Evolutionary conservation across 768 basidiomycete genomes (phyloP).

Genomic region (Leccinum broughii): DNA sequence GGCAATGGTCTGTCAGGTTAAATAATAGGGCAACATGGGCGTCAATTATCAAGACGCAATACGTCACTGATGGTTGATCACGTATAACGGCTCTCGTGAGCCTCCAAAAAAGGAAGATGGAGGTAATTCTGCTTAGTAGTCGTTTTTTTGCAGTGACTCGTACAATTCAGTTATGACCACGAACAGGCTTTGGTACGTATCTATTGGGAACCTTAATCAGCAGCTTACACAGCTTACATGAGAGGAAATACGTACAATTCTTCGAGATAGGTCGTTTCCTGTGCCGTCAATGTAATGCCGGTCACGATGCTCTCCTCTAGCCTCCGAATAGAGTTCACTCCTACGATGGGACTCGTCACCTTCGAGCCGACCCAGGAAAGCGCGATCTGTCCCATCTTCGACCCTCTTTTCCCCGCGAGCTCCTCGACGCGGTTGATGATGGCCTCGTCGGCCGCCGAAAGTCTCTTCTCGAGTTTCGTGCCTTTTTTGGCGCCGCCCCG

Average conservation of each 20-base stretch:
- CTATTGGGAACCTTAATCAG: slow-evolving; percentile 1
- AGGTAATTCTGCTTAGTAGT: no score
- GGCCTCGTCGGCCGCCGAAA: slow-evolving; percentile 4
- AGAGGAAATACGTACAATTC: slow-evolving; percentile 22
- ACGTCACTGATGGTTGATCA: no score
- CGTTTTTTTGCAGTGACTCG: no score
- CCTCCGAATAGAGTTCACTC: slow-evolving; percentile 36
- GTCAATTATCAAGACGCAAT: no score
- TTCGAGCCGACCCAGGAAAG: slow-evolving; percentile 44
- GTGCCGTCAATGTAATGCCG: slow-evolving; percentile 24
- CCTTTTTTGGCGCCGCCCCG: no score
- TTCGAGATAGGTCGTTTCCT: slow-evolving; percentile 32
- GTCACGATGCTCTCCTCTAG: slow-evolving; percentile 34
- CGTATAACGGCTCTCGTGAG: no score
- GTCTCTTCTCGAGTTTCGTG: no score
- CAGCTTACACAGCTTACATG: no score
- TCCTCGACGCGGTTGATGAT: slow-evolving; percentile 45
- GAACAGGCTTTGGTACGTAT: slow-evolving; percentile 23
- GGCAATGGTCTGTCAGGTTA: background rate
- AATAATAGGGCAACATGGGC: slow-evolving; percentile 12
- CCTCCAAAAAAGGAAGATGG: no score
- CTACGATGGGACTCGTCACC: slow-evolving; percentile 46
- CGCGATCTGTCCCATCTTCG: slow-evolving; percentile 48
- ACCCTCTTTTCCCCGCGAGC: slow-evolving; percentile 39
- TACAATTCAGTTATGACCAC: slow-evolving; percentile 13